Evolutionary conservation across 1,284 basidiomycete species (phyloP), one percentile per base, ranked within the genome.

Genomic region (Pterulicium gracile): DNA sequence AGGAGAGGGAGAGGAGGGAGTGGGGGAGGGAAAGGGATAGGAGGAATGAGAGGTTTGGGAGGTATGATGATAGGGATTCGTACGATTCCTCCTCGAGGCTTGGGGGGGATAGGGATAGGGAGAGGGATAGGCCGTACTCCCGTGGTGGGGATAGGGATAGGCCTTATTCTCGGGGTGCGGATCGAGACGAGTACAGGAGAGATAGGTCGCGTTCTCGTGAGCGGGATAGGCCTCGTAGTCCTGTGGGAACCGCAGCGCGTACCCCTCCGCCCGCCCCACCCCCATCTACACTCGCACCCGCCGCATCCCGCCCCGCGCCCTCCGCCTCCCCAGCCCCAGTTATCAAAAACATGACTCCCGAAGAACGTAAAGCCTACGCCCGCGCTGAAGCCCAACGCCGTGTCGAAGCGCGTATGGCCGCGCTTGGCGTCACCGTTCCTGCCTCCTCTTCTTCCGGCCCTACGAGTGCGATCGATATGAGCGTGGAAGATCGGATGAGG

Each of bases 391-490:
- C 92, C 1, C 82, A 89, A 57, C 77, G 81, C 17, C 78, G 88
- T 40, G 79, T 97, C 27, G 80, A 91, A 55, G 92, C 86, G 39
- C 85, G 95, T 23, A 92, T 90, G 74, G 79, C 81, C 35, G 86
- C 86, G 5, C 75, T 98, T 2, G 95, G 96, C 4, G 20, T 43
- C 5, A 43, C 42, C n/a, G n/a, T 5, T 22, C 42, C 42, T 4
- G 20, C 42, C 10, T 4, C 42, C 13, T 69, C 75, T 1, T 62
- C 75, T 3, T 64, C 81, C 2, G 56, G 77, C 0, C 60, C 76
- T 2, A 54, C 70, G 3, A 61, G 75, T 7, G 65, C 69, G 3
- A 67, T 90, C 1, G 92, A 94, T 60, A 79, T 77, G 12, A 75
- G 69, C 46, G 86, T 93, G 2, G 87, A 89, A 58, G 87, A 90